Base-by-base conservation (phyloP, 2,329 filamentous ascomycete species). In the Xylariaceae sp. region DNA sequence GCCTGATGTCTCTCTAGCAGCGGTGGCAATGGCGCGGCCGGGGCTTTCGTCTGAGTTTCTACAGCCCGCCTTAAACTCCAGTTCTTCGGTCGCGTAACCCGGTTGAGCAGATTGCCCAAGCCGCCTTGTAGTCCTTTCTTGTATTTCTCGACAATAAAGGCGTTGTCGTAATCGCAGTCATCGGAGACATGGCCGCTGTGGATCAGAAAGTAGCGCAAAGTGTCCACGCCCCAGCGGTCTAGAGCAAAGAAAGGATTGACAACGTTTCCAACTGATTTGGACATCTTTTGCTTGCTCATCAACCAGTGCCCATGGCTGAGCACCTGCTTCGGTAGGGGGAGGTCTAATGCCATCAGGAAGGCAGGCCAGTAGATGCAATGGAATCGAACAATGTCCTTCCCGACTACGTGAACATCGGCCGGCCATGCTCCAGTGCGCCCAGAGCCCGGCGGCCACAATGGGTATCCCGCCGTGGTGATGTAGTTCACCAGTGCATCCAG, bases 331-430 rank as follows among this genome's bases (percentile, higher is more conserved):
- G 94, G 90, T 0, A 88, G 75, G 1, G 89, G 87, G 3, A 97
- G 77, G 50, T 86, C 85, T 11, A 96, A 76, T 1, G 94, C 92
- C 80, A 99, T 87, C 12, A 99, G 83, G 63, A 99, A 87, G 3
- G 94, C 94, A 0, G 94, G 94, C 94, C 95, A 99, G 76, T 99
- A 99, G 47, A 99, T 86, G 71, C 89, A 92, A 70, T 99, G 95
- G 71, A 99, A 99, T 19, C 91, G 87, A 54, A 95, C 78, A 61
- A 99, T 99, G 70, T 99, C 94, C 72, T 99, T 99, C 47, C 94
- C 94, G 53, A 99, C 86, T 30, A 99, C 84, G 45, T 99, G 94
- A 19, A 94, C 80, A 69, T 99, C 86, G 6, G 90, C 89, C 3
- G 94, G 94, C 92, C 94, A 99, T 29, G 88, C 84, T 48, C 80